Conservation (phyloP, 2,329 filamentous ascomycete species). For the Lachnellula occidentalis region DNA sequence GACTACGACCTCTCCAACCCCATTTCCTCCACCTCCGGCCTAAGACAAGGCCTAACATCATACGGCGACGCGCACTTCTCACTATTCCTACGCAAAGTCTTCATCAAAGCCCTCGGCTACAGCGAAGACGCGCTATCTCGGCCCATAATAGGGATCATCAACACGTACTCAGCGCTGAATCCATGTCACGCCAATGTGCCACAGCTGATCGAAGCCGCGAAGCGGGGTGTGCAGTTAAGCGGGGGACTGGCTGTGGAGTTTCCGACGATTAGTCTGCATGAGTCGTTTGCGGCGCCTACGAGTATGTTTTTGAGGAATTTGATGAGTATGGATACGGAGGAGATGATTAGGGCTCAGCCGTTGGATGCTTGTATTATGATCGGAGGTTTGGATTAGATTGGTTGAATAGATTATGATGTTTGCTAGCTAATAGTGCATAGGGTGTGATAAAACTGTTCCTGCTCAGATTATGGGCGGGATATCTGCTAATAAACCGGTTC, state of each 20-base stretch:
- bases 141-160: conserved; percentile 69
- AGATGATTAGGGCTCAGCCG: conserved; percentile 70
- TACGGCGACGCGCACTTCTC: conserved; percentile 74
- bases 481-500: conserved; percentile 65
- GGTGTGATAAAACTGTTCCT: conserved; percentile 69
- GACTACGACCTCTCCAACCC: conserved; percentile 56
- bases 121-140: conserved; percentile 64
- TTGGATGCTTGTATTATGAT: conserved; percentile 63
- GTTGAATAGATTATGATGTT: too few relatives aligned
- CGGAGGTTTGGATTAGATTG: conserved; percentile 44
- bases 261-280: conserved; percentile 66
- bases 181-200: conserved; percentile 69
- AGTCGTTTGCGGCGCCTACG: conserved; percentile 63
- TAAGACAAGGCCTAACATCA: conserved; percentile 59
- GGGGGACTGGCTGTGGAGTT: conserved; percentile 68
- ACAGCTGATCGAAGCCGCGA: conserved; percentile 65
- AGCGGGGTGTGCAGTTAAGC: conserved; percentile 60
- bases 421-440: conserved; percentile 33
- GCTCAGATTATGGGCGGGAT: conserved; percentile 73
- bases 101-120: conserved; percentile 72
- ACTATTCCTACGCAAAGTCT: conserved; percentile 68
- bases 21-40: conserved; percentile 45
- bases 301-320: conserved; percentile 71
- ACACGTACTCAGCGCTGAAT: conserved; percentile 69
- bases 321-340: conserved; percentile 77